A percentile compares a stretch with the other conserved stretches of the same genome.
Conservation (phyloP, 2,329 filamentous ascomycete genomes). For the Ophiostoma sp. region DNA sequence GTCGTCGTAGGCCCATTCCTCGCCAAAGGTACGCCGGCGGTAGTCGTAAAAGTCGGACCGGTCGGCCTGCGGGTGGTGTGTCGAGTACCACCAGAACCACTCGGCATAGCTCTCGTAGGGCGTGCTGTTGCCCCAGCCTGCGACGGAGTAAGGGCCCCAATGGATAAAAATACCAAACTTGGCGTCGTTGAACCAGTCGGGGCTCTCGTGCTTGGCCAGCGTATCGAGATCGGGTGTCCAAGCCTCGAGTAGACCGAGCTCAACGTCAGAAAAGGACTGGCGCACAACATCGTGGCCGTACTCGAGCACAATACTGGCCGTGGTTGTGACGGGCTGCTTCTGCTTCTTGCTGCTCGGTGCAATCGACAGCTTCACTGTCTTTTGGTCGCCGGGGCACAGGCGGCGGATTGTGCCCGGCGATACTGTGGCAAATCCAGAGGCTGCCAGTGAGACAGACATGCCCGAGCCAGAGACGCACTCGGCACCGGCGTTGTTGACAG, state of each 20-base stretch:
- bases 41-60: slow-evolving; percentile 27
- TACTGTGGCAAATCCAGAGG: slow-evolving; percentile 40
- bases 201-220: slow-evolving; percentile 40
- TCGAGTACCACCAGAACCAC: slow-evolving; percentile 46
- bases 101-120: slow-evolving; percentile 41
- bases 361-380: slow-evolving; percentile 17
- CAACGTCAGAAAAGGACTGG: not conserved
- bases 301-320: not conserved
- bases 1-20: slow-evolving; percentile 29
- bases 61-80: slow-evolving; percentile 28
- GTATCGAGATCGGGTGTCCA: slow-evolving; percentile 30
- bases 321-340: slow-evolving; percentile 24
- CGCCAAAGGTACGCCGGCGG: slow-evolving; percentile 26
- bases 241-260: slow-evolving; percentile 24
- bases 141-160: slow-evolving; percentile 53
- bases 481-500: slow-evolving; percentile 36
- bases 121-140: slow-evolving; percentile 48
- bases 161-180: slow-evolving; percentile 60
- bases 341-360: slow-evolving; percentile 24
- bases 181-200: slow-evolving; percentile 49
- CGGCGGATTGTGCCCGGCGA: slow-evolving; percentile 38
- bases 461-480: slow-evolving; percentile 34
- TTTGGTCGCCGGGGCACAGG: slow-evolving; percentile 42
- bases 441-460: slow-evolving; percentile 33
- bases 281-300: slow-evolving; percentile 8